These are phyloP conservation scores for Gentiana straminea DNA, from an alignment of 257 asterid genomes.

Conservation along the genomic window DNA sequence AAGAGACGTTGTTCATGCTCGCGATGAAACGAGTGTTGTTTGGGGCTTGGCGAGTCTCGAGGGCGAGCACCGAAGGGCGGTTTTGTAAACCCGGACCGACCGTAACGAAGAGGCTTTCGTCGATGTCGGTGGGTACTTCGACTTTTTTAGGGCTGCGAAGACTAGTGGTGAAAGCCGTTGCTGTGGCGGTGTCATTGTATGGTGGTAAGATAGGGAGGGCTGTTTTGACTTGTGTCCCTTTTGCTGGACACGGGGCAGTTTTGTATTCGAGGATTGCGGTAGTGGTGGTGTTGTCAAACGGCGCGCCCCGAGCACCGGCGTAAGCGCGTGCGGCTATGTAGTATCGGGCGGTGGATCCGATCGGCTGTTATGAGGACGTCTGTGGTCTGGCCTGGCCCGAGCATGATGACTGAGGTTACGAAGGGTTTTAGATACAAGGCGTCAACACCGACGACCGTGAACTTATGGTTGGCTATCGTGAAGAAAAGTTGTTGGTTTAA, in stretches of 20 bases:
- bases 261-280: slow-evolving; percentile 78
- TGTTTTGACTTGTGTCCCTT: slow-evolving; percentile 31
- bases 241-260: slow-evolving; percentile 41
- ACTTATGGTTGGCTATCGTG: slow-evolving; percentile 66
- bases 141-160: slow-evolving; percentile 51
- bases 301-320: slow-evolving; percentile 73
- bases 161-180: slow-evolving; percentile 59
- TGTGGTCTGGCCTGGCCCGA: slow-evolving; percentile 94
- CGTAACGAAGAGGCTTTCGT: slow-evolving; percentile 58
- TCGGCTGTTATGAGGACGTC: slow-evolving; percentile 69
- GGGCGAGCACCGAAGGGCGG: slow-evolving; percentile 49
- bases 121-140: slow-evolving; percentile 56
- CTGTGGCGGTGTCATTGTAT: slow-evolving; percentile 69
- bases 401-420: slow-evolving; percentile 72
- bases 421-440: slow-evolving; percentile 77
- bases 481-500: slow-evolving; percentile 89
- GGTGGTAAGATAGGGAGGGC: slow-evolving; percentile 51
- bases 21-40: slow-evolving; percentile 79
- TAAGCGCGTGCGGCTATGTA: slow-evolving; percentile 84
- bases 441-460: slow-evolving; percentile 83
- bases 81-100: slow-evolving; percentile 71
- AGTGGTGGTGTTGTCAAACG: slow-evolving; percentile 85
- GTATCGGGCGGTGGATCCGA: slow-evolving; percentile 61
- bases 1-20: slow-evolving; percentile 84
- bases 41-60: slow-evolving; percentile 71